A percentile compares a stretch with the other conserved stretches of the same genome.
These are phyloP conservation scores for Malus domestica DNA, from an alignment of 306 rosid genomes.

Conservation along the genomic window ASM211411v1 NC_041803.1:10378001-10378500, in stretches of 20 bases:
- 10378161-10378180: constrained; percentile 66
- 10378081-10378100: not conserved
- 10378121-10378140: constrained; percentile 52
- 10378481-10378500: constrained; percentile 3
- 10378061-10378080: not conserved
- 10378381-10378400: not conserved
- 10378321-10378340: not conserved
- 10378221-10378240: constrained; percentile 46
- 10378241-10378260: constrained; percentile 70
- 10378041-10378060: not conserved
- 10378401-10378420: not conserved
- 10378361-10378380: not conserved
- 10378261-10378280: constrained; percentile 63
- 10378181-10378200: constrained; percentile 69
- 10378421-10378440: not conserved
- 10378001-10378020: constrained; percentile 47
- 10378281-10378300: not conserved
- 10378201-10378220: constrained; percentile 80
- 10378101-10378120: not conserved
- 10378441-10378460: not conserved
- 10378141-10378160: constrained; percentile 36
- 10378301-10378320: not conserved
- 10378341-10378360: not conserved
- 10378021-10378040: not conserved
- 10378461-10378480: not conserved